phyloP scores from a whole-genome alignment of 352 stramenopile species.

The Globisporangium spiculum region DNA sequence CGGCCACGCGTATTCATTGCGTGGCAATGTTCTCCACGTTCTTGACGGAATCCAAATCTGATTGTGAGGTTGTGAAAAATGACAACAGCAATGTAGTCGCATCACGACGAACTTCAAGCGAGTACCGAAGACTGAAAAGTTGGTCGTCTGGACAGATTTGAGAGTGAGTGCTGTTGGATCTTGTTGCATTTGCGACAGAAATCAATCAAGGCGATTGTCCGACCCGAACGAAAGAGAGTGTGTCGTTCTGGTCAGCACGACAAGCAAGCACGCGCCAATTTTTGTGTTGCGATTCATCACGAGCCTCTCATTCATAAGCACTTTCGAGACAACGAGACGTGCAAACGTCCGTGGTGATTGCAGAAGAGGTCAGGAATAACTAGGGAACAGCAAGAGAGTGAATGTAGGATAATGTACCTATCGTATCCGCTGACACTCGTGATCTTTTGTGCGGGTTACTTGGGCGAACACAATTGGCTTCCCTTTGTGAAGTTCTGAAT shows the following conservation, averaged over 20 bases:
- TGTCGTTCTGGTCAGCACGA: background rate
- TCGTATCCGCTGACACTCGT: background rate
- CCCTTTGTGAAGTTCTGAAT: background rate
- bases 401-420: background rate
- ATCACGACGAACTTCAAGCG: background rate
- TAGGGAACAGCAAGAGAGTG: background rate
- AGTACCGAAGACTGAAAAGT: background rate
- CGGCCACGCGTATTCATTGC: background rate
- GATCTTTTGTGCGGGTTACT: background rate
- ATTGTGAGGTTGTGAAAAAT: background rate
- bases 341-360: too few relatives aligned
- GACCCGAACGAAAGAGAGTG: conserved; percentile 1
- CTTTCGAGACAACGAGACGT: too few relatives aligned
- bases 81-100: too few relatives aligned
- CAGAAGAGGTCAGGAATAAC: background rate
- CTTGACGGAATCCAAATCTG: background rate
- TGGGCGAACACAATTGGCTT: background rate
- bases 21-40: background rate
- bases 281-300: background rate
- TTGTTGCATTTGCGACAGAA: conserved; percentile 1
- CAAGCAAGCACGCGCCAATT: background rate
- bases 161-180: background rate
- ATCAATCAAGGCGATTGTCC: background rate
- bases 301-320: background rate
- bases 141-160: background rate